Conservation (phyloP, 257 asterid genomes). For the Solanum boliviense region DNA sequence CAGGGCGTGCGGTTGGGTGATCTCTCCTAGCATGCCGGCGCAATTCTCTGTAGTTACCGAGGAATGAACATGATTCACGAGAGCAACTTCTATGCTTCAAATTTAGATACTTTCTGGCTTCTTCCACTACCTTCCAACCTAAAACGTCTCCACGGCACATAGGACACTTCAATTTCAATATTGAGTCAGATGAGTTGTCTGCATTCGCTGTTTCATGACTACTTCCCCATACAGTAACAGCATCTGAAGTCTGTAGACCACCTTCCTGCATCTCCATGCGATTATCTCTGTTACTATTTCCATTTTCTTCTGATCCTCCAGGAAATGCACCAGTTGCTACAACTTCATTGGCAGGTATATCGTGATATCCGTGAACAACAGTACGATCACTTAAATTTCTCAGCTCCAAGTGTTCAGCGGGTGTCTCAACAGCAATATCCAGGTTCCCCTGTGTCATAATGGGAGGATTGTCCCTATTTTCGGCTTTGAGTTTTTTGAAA, state of each 20-base stretch:
- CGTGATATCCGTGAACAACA: conserved; percentile 4
- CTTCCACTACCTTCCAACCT: conserved; percentile 80
- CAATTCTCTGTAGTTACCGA: conserved; percentile 61
- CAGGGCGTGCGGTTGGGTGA: conserved; percentile 77
- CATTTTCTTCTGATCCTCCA: conserved; percentile 9
- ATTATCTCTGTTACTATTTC: conserved; percentile 5
- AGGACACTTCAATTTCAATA: conserved; percentile 58
- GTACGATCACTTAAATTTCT: conserved; percentile 9
- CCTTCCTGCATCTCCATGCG: conserved; percentile 14
- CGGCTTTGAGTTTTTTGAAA: conserved; percentile 56
- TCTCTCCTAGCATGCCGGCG: conserved; percentile 79
- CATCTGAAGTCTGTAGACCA: neutral
- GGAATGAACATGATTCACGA: conserved; percentile 60
- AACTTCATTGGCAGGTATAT: conserved; percentile 1
- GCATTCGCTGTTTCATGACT: conserved; percentile 16
- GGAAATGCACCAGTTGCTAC: conserved; percentile 4
- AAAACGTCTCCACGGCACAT: conserved; percentile 69
- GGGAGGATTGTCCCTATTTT: conserved; percentile 25
- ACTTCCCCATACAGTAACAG: conserved; percentile 8
- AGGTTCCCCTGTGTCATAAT: conserved; percentile 6
- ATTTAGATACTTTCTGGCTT: conserved; percentile 67
- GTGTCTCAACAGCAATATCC: conserved; percentile 1
- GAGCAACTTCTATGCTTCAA: conserved; percentile 64
- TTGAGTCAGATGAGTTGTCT: conserved; percentile 25
- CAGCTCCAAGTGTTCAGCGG: conserved; percentile 11